Conservation (phyloP, 768 basidiomycete genomes). For the Trametes gibbosa region DNA sequence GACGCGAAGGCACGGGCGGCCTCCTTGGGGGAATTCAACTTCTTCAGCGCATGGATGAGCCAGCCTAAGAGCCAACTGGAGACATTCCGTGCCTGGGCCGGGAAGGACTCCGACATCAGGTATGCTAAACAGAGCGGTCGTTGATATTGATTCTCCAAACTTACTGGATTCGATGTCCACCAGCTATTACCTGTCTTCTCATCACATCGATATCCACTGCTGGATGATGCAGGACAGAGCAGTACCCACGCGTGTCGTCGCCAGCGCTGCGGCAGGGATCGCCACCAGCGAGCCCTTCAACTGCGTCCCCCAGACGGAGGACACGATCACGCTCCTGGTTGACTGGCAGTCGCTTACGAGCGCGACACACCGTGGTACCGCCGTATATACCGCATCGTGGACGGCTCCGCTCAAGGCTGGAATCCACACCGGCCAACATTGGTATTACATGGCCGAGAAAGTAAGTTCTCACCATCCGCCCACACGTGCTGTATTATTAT, state of each 20-base stretch:
- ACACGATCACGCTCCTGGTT: conserved; percentile 91
- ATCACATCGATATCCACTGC: conserved; percentile 88
- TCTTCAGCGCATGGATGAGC: conserved; percentile 97
- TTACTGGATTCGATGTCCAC: background rate
- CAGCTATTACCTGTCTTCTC: conserved; percentile 92
- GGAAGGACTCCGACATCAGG: conserved; percentile 93
- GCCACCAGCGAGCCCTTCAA: conserved; percentile 88
- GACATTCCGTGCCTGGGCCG: conserved; percentile 95
- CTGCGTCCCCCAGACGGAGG: conserved; percentile 84
- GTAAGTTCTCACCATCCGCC: conserved; percentile 33
- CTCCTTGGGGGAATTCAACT: conserved; percentile 87
- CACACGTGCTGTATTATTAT: background rate
- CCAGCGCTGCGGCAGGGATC: conserved; percentile 88
- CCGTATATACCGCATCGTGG: conserved; percentile 93
- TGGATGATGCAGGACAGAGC: conserved; percentile 81
- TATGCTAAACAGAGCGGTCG: conserved; percentile 23
- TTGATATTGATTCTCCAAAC: background rate
- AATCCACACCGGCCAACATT: conserved; percentile 88
- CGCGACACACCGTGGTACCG: conserved; percentile 76
- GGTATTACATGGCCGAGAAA: conserved; percentile 96
- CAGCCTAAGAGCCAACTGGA: conserved; percentile 94
- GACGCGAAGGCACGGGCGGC: conserved; percentile 81
- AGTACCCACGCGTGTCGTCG: conserved; percentile 80
- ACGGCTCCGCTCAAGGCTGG: conserved; percentile 88
- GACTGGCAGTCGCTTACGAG: conserved; percentile 88